Percentiles rank a stretch among this genome's conserved stretches.
These are phyloP conservation scores for Chytridiales sp. DNA, from an alignment of 371 early-diverging fungal species.

Conservation along the genomic window DNA sequence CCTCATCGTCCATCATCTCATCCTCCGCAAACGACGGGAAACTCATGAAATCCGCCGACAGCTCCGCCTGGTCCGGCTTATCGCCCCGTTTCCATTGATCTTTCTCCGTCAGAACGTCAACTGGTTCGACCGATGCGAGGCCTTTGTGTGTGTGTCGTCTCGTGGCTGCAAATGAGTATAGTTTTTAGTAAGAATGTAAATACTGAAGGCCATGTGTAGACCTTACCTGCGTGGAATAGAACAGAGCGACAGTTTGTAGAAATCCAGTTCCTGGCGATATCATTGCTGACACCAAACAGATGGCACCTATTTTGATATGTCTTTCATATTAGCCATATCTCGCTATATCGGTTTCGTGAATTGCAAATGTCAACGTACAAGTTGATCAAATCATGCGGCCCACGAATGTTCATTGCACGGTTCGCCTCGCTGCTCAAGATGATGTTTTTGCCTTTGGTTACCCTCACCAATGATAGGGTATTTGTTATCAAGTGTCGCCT, in stretches of 20 bases:
- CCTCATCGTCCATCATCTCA: no score
- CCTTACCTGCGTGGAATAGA: conserved; percentile 58
- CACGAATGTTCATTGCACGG: conserved; percentile 74
- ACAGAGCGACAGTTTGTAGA: conserved; percentile 54
- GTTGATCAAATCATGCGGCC: conserved; percentile 82
- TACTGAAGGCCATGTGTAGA: neutral
- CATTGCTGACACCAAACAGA: conserved; percentile 60
- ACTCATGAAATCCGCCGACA: neutral
- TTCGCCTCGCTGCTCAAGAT: conserved; percentile 81
- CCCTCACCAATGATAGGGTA: conserved; percentile 72
- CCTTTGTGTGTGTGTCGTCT: conserved; percentile 56
- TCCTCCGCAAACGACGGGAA: conserved; percentile 4
- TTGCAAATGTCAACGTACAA: conserved; percentile 55
- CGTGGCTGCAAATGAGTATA: conserved; percentile 48
- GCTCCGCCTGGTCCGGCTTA: conserved; percentile 29
- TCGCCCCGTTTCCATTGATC: conserved; percentile 40
- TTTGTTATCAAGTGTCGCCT: conserved; percentile 70
- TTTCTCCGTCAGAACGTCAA: conserved; percentile 23
- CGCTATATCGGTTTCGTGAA: neutral
- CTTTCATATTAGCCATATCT: neutral
- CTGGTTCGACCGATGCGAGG: conserved; percentile 49
- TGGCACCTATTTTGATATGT: conserved; percentile 48
- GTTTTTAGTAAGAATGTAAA: neutral
- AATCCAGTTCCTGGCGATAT: conserved; percentile 52
- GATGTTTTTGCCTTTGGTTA: conserved; percentile 82